A percentile compares a stretch with the other conserved stretches of the same genome.
These are phyloP conservation scores for Trametes meyenii DNA, from an alignment of 768 basidiomycete species.

Conservation along the genomic window DNA sequence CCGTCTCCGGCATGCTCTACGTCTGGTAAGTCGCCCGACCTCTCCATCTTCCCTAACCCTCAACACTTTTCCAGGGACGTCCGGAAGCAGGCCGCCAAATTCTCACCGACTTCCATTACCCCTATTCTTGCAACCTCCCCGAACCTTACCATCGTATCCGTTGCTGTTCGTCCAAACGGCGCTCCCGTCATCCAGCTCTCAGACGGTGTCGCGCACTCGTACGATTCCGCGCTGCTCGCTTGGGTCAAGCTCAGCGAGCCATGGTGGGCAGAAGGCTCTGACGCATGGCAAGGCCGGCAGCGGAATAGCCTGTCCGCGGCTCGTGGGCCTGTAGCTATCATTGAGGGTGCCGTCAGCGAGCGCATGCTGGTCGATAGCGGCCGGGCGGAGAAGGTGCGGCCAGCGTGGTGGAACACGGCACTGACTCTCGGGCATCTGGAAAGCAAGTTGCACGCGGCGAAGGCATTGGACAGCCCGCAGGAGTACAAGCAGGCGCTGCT, in stretches of 20 bases:
- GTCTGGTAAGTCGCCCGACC: slow-evolving; percentile 59
- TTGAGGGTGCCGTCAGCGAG: slow-evolving; percentile 36
- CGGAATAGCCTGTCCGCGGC: slow-evolving; percentile 44
- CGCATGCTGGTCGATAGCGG: slow-evolving; percentile 24
- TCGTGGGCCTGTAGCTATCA: slow-evolving; percentile 56
- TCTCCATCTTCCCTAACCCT: background rate
- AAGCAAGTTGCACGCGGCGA: slow-evolving; percentile 74
- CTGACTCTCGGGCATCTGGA: slow-evolving; percentile 90
- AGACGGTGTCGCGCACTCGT: slow-evolving; percentile 78
- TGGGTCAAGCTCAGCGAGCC: slow-evolving; percentile 80
- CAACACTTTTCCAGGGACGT: slow-evolving; percentile 59
- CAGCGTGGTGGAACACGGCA: slow-evolving; percentile 82
- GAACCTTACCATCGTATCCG: slow-evolving; percentile 63
- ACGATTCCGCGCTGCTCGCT: slow-evolving; percentile 62
- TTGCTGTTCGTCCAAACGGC: slow-evolving; percentile 77
- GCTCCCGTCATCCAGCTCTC: slow-evolving; percentile 76
- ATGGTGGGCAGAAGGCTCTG: slow-evolving; percentile 87
- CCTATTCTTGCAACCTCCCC: slow-evolving; percentile 60
- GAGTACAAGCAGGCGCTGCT: slow-evolving; percentile 83
- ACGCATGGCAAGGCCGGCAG: slow-evolving; percentile 78
- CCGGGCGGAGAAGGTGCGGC: slow-evolving; percentile 47
- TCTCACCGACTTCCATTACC: slow-evolving; percentile 64
- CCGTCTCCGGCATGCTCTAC: slow-evolving; percentile 68
- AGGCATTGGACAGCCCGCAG: slow-evolving; percentile 72
- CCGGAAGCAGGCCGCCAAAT: slow-evolving; percentile 63